A percentile compares a stretch with the other conserved stretches of the same genome.
Evolutionary conservation across 352 stramenopile genomes (phyloP).

Genomic region (Pythium scleroteichum): DNA sequence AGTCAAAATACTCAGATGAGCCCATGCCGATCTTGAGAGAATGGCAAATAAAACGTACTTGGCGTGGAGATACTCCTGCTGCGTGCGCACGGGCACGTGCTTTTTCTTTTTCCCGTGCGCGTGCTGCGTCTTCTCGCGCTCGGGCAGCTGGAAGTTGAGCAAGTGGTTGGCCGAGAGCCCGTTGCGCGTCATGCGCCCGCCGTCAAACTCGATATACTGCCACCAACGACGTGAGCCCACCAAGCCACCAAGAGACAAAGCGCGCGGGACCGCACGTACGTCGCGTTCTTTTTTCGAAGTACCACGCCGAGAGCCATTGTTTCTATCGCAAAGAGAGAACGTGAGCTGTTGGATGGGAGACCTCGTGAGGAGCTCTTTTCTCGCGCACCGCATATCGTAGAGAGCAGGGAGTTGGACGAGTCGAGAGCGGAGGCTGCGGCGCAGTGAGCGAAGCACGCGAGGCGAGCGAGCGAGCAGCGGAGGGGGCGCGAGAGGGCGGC

Average conservation of each 20-base stretch:
- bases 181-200: constrained; percentile 56
- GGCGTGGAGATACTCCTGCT: constrained; percentile 84
- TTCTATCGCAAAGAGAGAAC: constrained; percentile 9
- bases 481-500: not conserved
- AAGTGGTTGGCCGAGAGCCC: constrained; percentile 81
- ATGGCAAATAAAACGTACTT: constrained; percentile 59
- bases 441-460: too few relatives aligned
- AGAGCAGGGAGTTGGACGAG: too few relatives aligned
- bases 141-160: constrained; percentile 81
- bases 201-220: constrained; percentile 32
- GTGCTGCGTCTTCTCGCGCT: constrained; percentile 54
- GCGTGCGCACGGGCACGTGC: constrained; percentile 49
- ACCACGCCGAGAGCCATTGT: constrained; percentile 27
- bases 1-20: not conserved
- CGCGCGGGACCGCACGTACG: constrained; percentile 8
- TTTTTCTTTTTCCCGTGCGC: constrained; percentile 61
- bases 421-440: too few relatives aligned
- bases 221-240: not conserved
- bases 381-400: constrained; percentile 20
- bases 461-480: not conserved
- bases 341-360: not conserved
- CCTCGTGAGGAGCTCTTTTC: too few relatives aligned
- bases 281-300: constrained; percentile 29
- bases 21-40: too few relatives aligned
- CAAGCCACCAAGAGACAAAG: not conserved